Percentiles rank a stretch among this genome's conserved stretches.
Evolutionary conservation across 257 asterid species (phyloP).

Genomic region (Nicotiana obtusifolia): DNA sequence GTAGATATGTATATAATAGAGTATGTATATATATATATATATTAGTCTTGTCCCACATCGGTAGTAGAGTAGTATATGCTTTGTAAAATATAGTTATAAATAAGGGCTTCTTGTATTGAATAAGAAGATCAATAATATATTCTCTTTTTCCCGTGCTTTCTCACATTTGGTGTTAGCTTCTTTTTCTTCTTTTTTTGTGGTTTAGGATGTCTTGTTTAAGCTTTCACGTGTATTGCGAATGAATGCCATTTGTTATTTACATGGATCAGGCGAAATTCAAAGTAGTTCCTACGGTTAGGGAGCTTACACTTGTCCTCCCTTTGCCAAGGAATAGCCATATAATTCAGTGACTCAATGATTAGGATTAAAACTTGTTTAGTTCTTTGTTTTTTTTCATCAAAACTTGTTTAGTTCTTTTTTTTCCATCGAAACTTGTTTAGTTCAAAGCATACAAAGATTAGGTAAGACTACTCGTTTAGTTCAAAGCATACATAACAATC

Average conservation of each 20-base stretch:
- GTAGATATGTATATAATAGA: no score
- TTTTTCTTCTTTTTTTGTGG: background rate
- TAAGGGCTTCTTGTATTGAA: no score
- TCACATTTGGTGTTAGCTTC: background rate
- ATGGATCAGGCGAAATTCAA: background rate
- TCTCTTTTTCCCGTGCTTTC: no score
- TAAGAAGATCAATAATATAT: no score
- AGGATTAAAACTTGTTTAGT: background rate
- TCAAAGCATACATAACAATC: background rate
- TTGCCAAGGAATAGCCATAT: background rate
- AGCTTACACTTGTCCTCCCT: constrained; percentile 1
- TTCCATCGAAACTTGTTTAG: background rate
- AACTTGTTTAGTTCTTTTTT: background rate
- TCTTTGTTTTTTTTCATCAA: background rate
- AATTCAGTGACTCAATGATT: background rate
- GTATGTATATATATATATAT: no score
- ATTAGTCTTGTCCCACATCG: no score
- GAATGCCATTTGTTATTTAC: background rate
- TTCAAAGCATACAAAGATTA: background rate
- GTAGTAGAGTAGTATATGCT: no score
- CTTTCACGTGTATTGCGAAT: background rate
- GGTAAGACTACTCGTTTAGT: background rate
- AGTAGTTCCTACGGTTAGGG: background rate
- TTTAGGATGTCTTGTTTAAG: background rate
- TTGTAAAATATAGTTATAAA: no score